Percentiles rank a stretch among this genome's conserved stretches.
phyloP scores from a whole-genome alignment of 108 stramenopile species.

The Epithemia pelagica region DNA sequence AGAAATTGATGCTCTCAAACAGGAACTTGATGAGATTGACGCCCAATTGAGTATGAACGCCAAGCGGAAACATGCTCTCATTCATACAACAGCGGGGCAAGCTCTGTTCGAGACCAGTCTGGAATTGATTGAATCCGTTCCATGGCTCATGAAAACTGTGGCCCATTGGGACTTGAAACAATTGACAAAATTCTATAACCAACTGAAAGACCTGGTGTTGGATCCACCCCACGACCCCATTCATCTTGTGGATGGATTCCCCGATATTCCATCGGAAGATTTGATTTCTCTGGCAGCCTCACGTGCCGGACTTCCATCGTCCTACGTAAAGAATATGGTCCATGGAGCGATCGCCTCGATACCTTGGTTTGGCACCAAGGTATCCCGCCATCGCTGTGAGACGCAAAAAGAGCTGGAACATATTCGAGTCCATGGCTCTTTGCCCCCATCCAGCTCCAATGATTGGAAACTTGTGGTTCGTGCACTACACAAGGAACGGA shows the following conservation, averaged over 20 bases:
- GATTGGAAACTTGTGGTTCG: constrained; percentile 31
- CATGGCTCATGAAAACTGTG: constrained; percentile 35
- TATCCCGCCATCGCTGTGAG: constrained; percentile 8
- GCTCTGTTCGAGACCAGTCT: constrained; percentile 19
- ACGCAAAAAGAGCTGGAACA: constrained; percentile 16
- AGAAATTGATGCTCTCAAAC: constrained; percentile 27
- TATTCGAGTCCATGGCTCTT: constrained; percentile 18
- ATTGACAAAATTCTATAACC: constrained; percentile 12
- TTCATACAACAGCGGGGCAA: constrained; percentile 13
- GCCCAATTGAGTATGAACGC: constrained; percentile 19
- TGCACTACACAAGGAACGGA: constrained; percentile 16
- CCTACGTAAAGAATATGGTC: constrained; percentile 24
- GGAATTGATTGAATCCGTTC: constrained; percentile 23
- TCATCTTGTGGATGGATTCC: constrained; percentile 7
- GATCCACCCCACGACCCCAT: not conserved
- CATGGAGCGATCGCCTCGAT: constrained; percentile 26
- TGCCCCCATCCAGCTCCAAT: constrained; percentile 12
- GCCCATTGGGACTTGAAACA: constrained; percentile 16
- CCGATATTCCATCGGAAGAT: constrained; percentile 16
- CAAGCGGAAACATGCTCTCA: not conserved
- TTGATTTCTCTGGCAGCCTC: constrained; percentile 32
- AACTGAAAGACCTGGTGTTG: not conserved
- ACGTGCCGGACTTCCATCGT: constrained; percentile 29
- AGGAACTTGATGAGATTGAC: constrained; percentile 11
- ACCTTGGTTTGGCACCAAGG: constrained; percentile 22